Evolutionary conservation across 345 rosid species (phyloP).

Genomic region (Sonneratia alba): DNA sequence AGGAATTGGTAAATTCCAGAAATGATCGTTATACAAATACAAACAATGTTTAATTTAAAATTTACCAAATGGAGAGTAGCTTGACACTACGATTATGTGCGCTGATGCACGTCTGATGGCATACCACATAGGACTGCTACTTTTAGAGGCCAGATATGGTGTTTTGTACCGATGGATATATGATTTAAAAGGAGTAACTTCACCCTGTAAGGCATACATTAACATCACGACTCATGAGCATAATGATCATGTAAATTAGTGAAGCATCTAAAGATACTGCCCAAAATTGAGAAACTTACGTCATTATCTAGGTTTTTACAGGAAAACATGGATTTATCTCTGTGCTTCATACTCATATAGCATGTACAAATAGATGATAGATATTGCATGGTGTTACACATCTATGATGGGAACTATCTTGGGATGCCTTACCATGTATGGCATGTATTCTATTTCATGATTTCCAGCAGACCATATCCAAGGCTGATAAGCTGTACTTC

Average conservation of each 20-base stretch:
- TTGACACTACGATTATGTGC: slow-evolving; percentile 83
- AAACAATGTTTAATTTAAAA: not conserved
- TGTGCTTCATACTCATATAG: not conserved
- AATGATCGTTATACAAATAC: not conserved
- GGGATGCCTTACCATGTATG: slow-evolving; percentile 56
- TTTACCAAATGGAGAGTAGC: slow-evolving; percentile 92
- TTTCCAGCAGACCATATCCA: slow-evolving; percentile 97
- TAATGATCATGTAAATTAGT: not conserved
- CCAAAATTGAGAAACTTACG: not conserved
- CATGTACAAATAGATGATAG: not conserved
- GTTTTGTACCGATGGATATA: slow-evolving; percentile 77
- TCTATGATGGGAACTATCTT: not conserved
- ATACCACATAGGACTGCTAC: slow-evolving; percentile 83
- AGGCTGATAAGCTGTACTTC: slow-evolving; percentile 86
- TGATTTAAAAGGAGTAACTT: slow-evolving; percentile 69
- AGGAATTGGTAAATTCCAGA: not conserved
- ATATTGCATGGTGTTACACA: not conserved
- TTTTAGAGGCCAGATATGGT: slow-evolving; percentile 66
- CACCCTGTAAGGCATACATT: slow-evolving; percentile 34
- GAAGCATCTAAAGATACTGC: too few relatives aligned
- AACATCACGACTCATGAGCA: slow-evolving; percentile 1
- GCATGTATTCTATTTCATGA: slow-evolving; percentile 88
- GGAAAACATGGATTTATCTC: not conserved
- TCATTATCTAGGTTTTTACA: not conserved
- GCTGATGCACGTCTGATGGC: slow-evolving; percentile 89